Conservation (phyloP, 2,329 filamentous ascomycete genomes). For the Penicillium sp. region DNA sequence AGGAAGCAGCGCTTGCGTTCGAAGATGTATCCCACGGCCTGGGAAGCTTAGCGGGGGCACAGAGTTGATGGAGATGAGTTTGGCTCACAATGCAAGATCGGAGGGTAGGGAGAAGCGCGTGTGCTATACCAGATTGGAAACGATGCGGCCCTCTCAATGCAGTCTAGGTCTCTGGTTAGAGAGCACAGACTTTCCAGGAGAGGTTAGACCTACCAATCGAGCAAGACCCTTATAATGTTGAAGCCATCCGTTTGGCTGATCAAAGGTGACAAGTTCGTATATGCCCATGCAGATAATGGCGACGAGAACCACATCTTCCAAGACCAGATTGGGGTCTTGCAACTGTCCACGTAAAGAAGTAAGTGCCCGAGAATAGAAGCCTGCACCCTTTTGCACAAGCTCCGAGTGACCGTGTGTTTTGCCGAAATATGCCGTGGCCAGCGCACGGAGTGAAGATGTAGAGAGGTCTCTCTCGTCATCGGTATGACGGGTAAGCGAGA, state of each 20-base stretch:
- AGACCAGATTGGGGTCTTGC: neutral
- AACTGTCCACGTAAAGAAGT: conserved; percentile 4
- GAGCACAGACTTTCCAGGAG: no score
- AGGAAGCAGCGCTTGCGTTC: conserved; percentile 18
- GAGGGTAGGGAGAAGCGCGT: conserved; percentile 6
- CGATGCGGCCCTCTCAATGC: conserved; percentile 14
- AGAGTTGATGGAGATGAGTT: no score
- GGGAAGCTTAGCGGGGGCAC: neutral
- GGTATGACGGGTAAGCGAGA: neutral
- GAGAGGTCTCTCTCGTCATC: conserved; percentile 2
- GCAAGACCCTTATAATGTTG: conserved; percentile 12
- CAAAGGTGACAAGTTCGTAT: conserved; percentile 14
- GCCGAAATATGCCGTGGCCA: conserved; percentile 12
- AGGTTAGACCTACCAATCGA: conserved; percentile 2
- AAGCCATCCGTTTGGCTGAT: conserved; percentile 14
- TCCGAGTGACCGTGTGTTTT: conserved; percentile 6
- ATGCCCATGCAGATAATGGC: conserved; percentile 11
- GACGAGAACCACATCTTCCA: conserved; percentile 11
- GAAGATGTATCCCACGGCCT: conserved; percentile 10
- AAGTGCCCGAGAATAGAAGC: conserved; percentile 9
- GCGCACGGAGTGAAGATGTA: conserved; percentile 6
- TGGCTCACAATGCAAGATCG: conserved; percentile 13
- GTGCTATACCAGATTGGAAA: conserved; percentile 11
- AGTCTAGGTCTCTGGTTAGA: neutral
- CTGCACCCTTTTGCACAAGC: conserved; percentile 6